Percentiles rank a stretch among this genome's conserved stretches.
phyloP scores from a whole-genome alignment of 345 rosid genomes.

The Lepidium aucheri region DNA sequence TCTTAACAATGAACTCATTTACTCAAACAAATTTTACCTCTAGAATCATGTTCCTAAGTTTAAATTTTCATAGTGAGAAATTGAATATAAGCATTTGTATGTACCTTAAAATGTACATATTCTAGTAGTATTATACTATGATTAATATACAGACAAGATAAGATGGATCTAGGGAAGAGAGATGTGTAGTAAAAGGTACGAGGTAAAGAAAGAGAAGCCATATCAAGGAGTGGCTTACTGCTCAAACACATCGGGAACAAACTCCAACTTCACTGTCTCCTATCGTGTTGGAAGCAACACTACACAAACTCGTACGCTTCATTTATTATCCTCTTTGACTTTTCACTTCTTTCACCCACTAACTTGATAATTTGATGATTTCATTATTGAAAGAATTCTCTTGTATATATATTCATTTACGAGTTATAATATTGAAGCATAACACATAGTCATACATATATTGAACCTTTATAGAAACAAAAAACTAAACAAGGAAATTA shows the following conservation, averaged over 20 bases:
- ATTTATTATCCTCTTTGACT: conserved; percentile 28
- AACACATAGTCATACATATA: too few species aligned
- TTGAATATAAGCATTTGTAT: too few species aligned
- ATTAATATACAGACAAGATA: conserved; percentile 2
- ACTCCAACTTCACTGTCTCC: conserved; percentile 22
- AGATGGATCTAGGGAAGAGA: conserved; percentile 15
- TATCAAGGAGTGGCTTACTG: conserved; percentile 24
- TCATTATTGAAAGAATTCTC: too few species aligned
- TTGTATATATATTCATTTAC: too few species aligned
- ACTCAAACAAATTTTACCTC: too few species aligned
- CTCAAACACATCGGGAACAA: conserved; percentile 23
- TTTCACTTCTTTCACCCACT: too few species aligned
- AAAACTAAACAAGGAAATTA: not conserved
- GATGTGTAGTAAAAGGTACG: conserved; percentile 20
- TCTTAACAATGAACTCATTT: too few species aligned
- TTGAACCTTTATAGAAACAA: not conserved
- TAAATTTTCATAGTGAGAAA: not conserved
- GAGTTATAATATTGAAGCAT: too few species aligned
- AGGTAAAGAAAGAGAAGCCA: conserved; percentile 26
- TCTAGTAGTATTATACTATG: too few species aligned
- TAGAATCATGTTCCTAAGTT: not conserved
- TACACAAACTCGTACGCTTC: conserved; percentile 16
- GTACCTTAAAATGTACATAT: too few species aligned
- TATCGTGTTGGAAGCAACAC: conserved; percentile 20
- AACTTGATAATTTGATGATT: too few species aligned